Evolutionary conservation across 1,284 basidiomycete species (phyloP).

Genomic region (Vanrija humicola): DNA sequence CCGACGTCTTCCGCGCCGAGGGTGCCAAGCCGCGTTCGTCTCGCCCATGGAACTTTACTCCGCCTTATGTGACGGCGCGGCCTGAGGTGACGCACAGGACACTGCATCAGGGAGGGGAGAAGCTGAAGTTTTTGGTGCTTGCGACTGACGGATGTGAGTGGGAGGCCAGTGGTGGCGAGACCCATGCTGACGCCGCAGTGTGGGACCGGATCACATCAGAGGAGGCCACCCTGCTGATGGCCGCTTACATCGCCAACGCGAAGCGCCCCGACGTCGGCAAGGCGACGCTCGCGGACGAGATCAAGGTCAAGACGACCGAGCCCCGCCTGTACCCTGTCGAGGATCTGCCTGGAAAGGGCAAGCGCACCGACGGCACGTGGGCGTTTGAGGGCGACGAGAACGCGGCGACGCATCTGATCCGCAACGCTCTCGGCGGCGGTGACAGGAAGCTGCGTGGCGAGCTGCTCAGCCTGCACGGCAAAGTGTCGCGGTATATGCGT

Average conservation of each 20-base stretch:
- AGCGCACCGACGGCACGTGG: slow-evolving; percentile 55
- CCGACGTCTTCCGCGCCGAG: slow-evolving; percentile 61
- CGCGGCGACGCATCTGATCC: slow-evolving; percentile 81
- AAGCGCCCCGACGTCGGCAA: slow-evolving; percentile 43
- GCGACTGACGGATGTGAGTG: slow-evolving; percentile 75
- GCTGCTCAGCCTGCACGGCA: slow-evolving; percentile 79
- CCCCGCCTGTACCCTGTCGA: slow-evolving; percentile 41
- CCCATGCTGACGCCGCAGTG: slow-evolving; percentile 46
- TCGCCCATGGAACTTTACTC: slow-evolving; percentile 65
- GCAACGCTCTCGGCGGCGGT: slow-evolving; percentile 89
- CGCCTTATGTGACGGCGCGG: slow-evolving; percentile 88
- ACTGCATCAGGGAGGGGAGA: slow-evolving; percentile 41
- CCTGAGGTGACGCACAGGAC: slow-evolving; percentile 80
- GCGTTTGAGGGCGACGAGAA: slow-evolving; percentile 79
- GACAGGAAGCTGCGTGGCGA: slow-evolving; percentile 64
- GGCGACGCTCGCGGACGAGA: slow-evolving; percentile 24
- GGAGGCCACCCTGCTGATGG: slow-evolving; percentile 87
- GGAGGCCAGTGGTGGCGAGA: too few species aligned
- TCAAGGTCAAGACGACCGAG: slow-evolving; percentile 20
- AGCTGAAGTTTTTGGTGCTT: slow-evolving; percentile 70
- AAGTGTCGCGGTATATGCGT: slow-evolving; percentile 69
- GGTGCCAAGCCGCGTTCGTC: slow-evolving; percentile 61
- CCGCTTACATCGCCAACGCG: slow-evolving; percentile 71
- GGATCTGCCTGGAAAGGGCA: slow-evolving; percentile 26
- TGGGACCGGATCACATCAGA: slow-evolving; percentile 96